phyloP scores from a whole-genome alignment of 305 asterid species.

The Lippia alba region DNA sequence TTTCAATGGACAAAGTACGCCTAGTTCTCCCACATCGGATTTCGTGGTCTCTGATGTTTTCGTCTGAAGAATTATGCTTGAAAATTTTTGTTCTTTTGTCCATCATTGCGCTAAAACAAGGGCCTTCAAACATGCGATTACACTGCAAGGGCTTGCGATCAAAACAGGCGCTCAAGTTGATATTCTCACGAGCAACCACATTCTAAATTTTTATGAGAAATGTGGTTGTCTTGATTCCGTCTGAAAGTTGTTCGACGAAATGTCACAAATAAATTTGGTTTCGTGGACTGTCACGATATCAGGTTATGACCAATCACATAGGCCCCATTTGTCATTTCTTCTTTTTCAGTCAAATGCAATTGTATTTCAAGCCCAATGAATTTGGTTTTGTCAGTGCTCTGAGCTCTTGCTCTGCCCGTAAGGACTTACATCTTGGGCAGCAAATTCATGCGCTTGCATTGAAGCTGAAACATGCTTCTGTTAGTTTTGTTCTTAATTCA shows the following conservation, averaged over 20 bases:
- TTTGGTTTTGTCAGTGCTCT: slow-evolving; percentile 65
- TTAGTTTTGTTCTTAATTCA: no score
- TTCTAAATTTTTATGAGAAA: slow-evolving; percentile 67
- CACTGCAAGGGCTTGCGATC: slow-evolving; percentile 64
- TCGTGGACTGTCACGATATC: slow-evolving; percentile 85
- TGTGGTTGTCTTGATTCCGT: slow-evolving; percentile 55
- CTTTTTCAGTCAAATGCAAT: slow-evolving; percentile 56
- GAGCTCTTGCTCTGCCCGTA: slow-evolving; percentile 66
- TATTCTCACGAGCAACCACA: slow-evolving; percentile 48
- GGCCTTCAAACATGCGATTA: slow-evolving; percentile 43
- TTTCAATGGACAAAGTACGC: neutral
- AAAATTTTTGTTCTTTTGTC: slow-evolving; percentile 54
- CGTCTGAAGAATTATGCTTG: slow-evolving; percentile 43
- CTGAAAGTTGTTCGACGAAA: slow-evolving; percentile 60
- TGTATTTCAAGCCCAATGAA: slow-evolving; percentile 59
- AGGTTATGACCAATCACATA: slow-evolving; percentile 60
- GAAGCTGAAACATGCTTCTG: slow-evolving; percentile 48
- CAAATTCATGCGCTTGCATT: slow-evolving; percentile 66
- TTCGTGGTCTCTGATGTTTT: neutral
- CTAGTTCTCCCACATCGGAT: neutral
- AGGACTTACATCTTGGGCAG: slow-evolving; percentile 52
- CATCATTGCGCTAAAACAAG: slow-evolving; percentile 62
- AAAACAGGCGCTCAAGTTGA: slow-evolving; percentile 56
- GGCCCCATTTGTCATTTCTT: slow-evolving; percentile 45
- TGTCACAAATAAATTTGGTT: slow-evolving; percentile 61